Conservation (phyloP, 2,329 filamentous ascomycete species). For the Gremmenia infestans region DNA sequence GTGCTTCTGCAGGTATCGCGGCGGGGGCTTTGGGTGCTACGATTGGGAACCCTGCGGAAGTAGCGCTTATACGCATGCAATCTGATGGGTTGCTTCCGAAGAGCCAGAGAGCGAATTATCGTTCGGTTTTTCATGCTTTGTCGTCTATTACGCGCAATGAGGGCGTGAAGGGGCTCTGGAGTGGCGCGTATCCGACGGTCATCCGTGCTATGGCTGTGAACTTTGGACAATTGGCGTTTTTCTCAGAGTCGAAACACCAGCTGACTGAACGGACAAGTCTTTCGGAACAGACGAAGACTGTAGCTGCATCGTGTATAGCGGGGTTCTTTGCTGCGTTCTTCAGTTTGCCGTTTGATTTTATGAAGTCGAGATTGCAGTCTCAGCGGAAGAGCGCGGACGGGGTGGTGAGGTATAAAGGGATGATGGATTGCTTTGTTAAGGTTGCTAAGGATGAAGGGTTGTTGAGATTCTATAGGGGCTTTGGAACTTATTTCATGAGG, state of each 20-base stretch:
- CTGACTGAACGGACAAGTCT: constrained; percentile 63
- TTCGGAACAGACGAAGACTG: constrained; percentile 62
- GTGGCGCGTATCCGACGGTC: constrained; percentile 84
- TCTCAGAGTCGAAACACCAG: constrained; percentile 90
- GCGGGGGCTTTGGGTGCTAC: constrained; percentile 91
- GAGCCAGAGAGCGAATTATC: constrained; percentile 86
- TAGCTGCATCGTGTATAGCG: constrained; percentile 82
- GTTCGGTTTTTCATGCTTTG: constrained; percentile 87
- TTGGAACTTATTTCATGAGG: constrained; percentile 92
- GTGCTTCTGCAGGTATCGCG: constrained; percentile 75
- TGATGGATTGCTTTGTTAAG: constrained; percentile 86
- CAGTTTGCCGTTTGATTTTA: constrained; percentile 93
- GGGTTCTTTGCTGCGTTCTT: constrained; percentile 98
- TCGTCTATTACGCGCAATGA: constrained; percentile 73
- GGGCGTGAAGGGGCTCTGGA: constrained; percentile 79
- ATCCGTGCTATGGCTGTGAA: constrained; percentile 97
- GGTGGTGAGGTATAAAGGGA: constrained; percentile 77
- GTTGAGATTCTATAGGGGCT: constrained; percentile 93
- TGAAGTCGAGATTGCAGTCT: constrained; percentile 96
- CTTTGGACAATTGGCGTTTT: constrained; percentile 95
- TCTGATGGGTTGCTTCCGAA: constrained; percentile 86
- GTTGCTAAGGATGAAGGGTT: constrained; percentile 84
- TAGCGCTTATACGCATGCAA: constrained; percentile 97
- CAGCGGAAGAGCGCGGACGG: constrained; percentile 70
- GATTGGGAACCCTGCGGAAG: constrained; percentile 91